Evolutionary conservation across 805 yeast species (phyloP).

Genomic region (Diddensiella caesifluorescens): DNA sequence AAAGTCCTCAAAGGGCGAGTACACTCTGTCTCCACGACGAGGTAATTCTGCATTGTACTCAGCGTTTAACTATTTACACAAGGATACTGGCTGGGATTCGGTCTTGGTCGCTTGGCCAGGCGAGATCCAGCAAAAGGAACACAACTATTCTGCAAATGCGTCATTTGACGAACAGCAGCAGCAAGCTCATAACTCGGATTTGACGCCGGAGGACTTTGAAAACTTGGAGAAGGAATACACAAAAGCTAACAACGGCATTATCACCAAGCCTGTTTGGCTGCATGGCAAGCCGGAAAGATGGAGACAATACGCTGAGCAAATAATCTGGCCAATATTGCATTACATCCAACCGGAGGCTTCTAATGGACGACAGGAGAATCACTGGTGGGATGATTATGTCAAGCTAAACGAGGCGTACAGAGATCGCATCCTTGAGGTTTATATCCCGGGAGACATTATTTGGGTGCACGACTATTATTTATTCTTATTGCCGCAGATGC

Average conservation of each 20-base stretch:
- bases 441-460: conserved; percentile 82
- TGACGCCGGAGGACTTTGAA: conserved; percentile 1
- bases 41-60: conserved; percentile 86
- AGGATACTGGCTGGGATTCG: conserved; percentile 75
- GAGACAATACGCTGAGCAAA: conserved; percentile 85
- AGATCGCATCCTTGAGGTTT: conserved; percentile 63
- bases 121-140: conserved; percentile 44
- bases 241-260: conserved; percentile 34
- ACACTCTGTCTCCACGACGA: conserved; percentile 44
- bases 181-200: conserved; percentile 1
- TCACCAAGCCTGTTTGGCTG: conserved; percentile 85
- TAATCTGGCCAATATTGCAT: conserved; percentile 92
- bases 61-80: conserved; percentile 59
- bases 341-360: conserved; percentile 63
- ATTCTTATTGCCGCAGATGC: conserved; percentile 71
- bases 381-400: conserved; percentile 88
- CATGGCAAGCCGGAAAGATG: conserved; percentile 71
- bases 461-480: conserved; percentile 92
- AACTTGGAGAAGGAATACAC: conserved; percentile 1
- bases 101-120: conserved; percentile 95
- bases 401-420: conserved; percentile 88
- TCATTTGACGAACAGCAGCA: not conserved
- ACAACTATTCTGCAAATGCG: not conserved
- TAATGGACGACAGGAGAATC: conserved; percentile 44
- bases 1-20: conserved; percentile 32